Evolutionary conservation across 345 rosid genomes (phyloP).

Genomic region (Chamaenerion angustifolium): DNA sequence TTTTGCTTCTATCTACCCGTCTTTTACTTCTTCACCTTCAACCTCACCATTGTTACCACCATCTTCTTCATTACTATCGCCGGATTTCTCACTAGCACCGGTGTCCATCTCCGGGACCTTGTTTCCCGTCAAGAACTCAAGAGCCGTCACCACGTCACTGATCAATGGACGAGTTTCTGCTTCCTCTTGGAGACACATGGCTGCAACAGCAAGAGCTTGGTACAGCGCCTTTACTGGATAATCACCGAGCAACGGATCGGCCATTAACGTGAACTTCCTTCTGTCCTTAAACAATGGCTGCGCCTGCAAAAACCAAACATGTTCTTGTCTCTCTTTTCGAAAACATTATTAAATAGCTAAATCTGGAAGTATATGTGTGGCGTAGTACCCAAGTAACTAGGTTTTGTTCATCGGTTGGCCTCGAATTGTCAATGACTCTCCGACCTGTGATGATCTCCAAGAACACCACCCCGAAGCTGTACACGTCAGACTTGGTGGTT

Average conservation of each 20-base stretch:
- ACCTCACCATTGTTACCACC: too few relatives aligned
- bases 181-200: slow-evolving; percentile 48
- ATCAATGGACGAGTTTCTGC: slow-evolving; percentile 28
- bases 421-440: slow-evolving; percentile 14
- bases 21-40: too few relatives aligned
- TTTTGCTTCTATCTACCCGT: too few relatives aligned
- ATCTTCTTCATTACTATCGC: too few relatives aligned
- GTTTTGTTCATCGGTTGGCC: slow-evolving; percentile 19
- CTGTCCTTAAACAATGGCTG: slow-evolving; percentile 32
- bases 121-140: slow-evolving; percentile 20
- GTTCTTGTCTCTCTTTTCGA: too few relatives aligned
- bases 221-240: slow-evolving; percentile 28
- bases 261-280: slow-evolving; percentile 26
- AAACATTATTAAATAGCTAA: neutral
- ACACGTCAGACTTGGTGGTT: slow-evolving; percentile 18
- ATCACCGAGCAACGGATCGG: slow-evolving; percentile 28
- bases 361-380: neutral
- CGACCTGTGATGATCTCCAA: slow-evolving; percentile 20
- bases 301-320: slow-evolving; percentile 15
- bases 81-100: too few relatives aligned
- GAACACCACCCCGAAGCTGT: slow-evolving; percentile 20
- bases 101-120: neutral
- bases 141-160: slow-evolving; percentile 40
- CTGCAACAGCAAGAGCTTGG: slow-evolving; percentile 43
- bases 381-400: slow-evolving; percentile 15